Conservation (phyloP, 2,329 filamentous ascomycete genomes). For the Calcarisporium arbuscula region DNA sequence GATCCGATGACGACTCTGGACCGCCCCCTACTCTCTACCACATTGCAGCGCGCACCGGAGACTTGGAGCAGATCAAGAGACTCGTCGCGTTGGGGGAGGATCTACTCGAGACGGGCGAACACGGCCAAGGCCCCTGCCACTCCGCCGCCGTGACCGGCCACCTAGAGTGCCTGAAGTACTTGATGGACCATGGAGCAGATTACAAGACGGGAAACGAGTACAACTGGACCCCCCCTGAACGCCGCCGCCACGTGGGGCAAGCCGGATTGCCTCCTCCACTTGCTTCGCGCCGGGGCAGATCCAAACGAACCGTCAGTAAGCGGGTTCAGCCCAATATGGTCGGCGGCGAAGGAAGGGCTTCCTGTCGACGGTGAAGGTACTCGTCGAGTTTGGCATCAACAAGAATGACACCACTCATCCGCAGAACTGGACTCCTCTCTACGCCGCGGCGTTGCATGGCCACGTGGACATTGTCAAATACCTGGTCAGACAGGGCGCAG, state of each 20-base stretch:
- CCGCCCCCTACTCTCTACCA: not conserved
- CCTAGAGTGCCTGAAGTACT: constrained; percentile 1
- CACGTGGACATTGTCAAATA: not conserved
- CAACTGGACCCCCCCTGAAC: constrained; percentile 2
- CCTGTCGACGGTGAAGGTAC: not conserved
- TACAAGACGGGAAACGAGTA: constrained; percentile 3
- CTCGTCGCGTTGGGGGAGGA: not conserved
- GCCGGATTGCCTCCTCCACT: not conserved
- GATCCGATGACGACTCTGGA: not conserved
- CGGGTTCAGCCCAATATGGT: not conserved
- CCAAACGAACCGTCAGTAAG: not conserved
- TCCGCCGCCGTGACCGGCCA: constrained; percentile 2
- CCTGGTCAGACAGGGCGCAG: not conserved
- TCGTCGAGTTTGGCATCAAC: not conserved
- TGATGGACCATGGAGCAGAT: constrained; percentile 1
- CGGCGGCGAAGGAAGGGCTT: not conserved
- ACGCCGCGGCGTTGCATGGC: not conserved
- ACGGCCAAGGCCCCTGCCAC: constrained; percentile 1
- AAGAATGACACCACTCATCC: not conserved
- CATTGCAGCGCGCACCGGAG: not conserved
- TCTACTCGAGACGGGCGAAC: constrained; percentile 2
- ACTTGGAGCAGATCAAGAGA: constrained; percentile 2
- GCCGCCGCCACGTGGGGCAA: constrained; percentile 3
- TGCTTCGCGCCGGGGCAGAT: constrained; percentile 2
- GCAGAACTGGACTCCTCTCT: not conserved